Evolutionary conservation across 1,139 yeast genomes (phyloP).

Genomic region (Chernovozyma aurita): DNA sequence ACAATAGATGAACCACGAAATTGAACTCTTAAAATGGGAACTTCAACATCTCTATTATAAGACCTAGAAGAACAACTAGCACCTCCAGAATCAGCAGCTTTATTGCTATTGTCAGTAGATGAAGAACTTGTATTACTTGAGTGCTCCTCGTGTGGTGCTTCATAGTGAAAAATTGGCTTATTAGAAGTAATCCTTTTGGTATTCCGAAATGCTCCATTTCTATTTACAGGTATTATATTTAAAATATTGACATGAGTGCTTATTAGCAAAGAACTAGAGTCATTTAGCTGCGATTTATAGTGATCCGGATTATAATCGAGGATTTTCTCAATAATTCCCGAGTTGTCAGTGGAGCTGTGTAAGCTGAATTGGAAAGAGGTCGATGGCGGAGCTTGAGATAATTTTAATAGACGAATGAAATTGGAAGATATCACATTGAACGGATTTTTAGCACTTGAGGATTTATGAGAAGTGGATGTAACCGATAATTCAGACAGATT

Average conservation of each 20-base stretch:
- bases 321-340: constrained; percentile 16
- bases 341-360: constrained; percentile 1
- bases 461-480: constrained; percentile 1
- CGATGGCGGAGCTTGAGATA: constrained; percentile 12
- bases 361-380: constrained; percentile 4
- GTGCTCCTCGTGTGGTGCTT: constrained; percentile 7
- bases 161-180: constrained; percentile 20
- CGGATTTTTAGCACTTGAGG: constrained; percentile 19
- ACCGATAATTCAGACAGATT: neutral
- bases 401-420: constrained; percentile 28
- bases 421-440: constrained; percentile 31
- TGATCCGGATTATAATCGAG: constrained; percentile 21
- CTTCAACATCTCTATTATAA: constrained; percentile 24
- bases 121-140: neutral
- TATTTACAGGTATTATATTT: constrained; percentile 32
- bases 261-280: constrained; percentile 23
- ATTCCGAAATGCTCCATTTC: constrained; percentile 16
- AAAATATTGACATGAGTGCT: constrained; percentile 34
- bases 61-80: constrained; percentile 5
- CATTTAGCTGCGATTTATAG: constrained; percentile 18
- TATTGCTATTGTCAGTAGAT: neutral
- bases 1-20: constrained; percentile 23
- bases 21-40: constrained; percentile 31
- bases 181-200: constrained; percentile 19
- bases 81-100: constrained; percentile 1